Evolutionary conservation across 495 filamentous ascomycete genomes (phyloP).

Genomic region (Beverwykella pulmonaria): DNA sequence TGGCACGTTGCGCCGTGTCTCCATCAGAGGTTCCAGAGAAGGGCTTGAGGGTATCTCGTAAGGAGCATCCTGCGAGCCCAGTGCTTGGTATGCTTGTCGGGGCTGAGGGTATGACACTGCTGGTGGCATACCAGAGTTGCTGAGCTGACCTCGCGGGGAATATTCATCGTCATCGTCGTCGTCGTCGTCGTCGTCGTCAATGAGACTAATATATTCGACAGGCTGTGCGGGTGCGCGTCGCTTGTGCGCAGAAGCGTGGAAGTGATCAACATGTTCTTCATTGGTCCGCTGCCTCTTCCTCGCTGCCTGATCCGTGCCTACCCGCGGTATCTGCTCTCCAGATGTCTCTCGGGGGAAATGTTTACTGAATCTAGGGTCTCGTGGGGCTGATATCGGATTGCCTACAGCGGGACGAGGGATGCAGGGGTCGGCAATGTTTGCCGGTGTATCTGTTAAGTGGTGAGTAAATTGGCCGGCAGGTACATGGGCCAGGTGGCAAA

Average conservation of each 20-base stretch:
- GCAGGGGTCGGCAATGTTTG: neutral
- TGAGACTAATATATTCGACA: conserved; percentile 6
- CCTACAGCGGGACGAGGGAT: neutral
- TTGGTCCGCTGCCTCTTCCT: neutral
- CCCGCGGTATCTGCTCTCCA: neutral
- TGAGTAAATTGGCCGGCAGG: neutral
- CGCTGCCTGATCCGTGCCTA: neutral
- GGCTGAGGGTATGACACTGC: neutral
- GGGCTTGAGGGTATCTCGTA: conserved; percentile 7
- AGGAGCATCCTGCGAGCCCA: neutral
- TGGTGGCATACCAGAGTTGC: neutral
- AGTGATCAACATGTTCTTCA: neutral
- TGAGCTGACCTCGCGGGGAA: no score
- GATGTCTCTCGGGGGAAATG: neutral
- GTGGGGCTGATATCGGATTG: neutral
- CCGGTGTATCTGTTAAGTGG: neutral
- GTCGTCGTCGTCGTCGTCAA: conserved; percentile 7
- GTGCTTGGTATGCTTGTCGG: neutral
- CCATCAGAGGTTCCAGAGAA: neutral
- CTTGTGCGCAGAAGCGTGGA: neutral
- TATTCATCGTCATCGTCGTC: conserved; percentile 5
- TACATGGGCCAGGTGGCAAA: neutral
- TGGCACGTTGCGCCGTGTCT: neutral
- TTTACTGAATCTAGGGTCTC: neutral
- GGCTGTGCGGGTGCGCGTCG: neutral